phyloP scores from a whole-genome alignment of 352 stramenopile genomes.

The Aphanomyces astaci region DNA sequence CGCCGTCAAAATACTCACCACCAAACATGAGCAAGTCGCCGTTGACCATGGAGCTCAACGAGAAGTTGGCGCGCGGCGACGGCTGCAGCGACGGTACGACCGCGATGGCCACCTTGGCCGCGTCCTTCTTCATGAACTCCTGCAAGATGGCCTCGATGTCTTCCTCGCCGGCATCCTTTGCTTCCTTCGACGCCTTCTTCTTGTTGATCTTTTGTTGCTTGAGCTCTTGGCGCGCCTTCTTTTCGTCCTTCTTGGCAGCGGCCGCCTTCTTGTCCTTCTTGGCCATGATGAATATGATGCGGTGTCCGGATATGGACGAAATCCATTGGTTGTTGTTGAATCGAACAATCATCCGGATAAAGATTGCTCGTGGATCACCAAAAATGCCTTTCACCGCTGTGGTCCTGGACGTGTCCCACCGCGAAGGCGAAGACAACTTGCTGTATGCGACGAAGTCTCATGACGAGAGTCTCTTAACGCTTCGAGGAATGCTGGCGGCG shows the following conservation, averaged over 20 bases:
- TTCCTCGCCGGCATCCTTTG: slow-evolving; percentile 45
- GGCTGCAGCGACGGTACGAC: slow-evolving; percentile 49
- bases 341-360: neutral
- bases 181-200: slow-evolving; percentile 26
- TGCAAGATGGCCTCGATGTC: slow-evolving; percentile 74
- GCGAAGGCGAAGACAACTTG: slow-evolving; percentile 59
- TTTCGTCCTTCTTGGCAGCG: slow-evolving; percentile 69
- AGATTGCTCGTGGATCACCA: slow-evolving; percentile 5
- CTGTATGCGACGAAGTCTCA: slow-evolving; percentile 29
- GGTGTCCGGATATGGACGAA: slow-evolving; percentile 1
- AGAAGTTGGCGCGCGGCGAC: slow-evolving; percentile 69
- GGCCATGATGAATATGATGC: slow-evolving; percentile 21
- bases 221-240: slow-evolving; percentile 32
- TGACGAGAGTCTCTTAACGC: slow-evolving; percentile 25
- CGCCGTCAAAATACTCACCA: slow-evolving; percentile 96
- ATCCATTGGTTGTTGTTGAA: slow-evolving; percentile 11
- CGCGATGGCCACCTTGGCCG: slow-evolving; percentile 51
- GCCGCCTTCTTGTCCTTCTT: slow-evolving; percentile 83
- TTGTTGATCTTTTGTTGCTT: slow-evolving; percentile 26
- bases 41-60: slow-evolving; percentile 53
- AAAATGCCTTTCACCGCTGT: slow-evolving; percentile 19
- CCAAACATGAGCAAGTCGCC: slow-evolving; percentile 89
- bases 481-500: slow-evolving; percentile 52
- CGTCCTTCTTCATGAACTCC: slow-evolving; percentile 75
- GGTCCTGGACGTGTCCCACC: slow-evolving; percentile 53